Conservation (phyloP, 805 yeast genomes). For the Yarrowia alimentaria region DNA sequence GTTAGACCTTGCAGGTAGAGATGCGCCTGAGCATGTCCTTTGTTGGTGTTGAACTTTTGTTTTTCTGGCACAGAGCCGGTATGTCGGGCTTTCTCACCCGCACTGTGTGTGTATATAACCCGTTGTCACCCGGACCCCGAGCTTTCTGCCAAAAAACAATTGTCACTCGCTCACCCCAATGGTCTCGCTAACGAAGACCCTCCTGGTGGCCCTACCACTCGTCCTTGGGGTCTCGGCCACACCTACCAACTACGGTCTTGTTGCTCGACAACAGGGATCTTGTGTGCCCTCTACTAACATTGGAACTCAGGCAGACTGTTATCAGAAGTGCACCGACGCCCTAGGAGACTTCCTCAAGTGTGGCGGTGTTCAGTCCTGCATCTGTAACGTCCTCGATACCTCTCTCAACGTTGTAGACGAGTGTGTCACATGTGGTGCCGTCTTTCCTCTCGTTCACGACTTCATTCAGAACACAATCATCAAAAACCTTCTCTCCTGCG, state of each 20-base stretch:
- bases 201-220: conserved; percentile 18
- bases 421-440: conserved; percentile 24
- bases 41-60: too few relatives aligned
- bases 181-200: conserved; percentile 7
- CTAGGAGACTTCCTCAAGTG: not conserved
- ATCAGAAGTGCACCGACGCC: conserved; percentile 13
- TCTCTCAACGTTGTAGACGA: not conserved
- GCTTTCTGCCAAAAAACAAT: too few relatives aligned
- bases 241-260: conserved; percentile 7
- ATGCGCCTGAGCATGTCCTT: too few relatives aligned
- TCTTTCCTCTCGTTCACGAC: conserved; percentile 5
- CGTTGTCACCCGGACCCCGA: too few relatives aligned
- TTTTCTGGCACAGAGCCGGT: too few relatives aligned
- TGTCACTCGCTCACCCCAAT: conserved; percentile 10
- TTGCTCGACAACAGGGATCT: conserved; percentile 2
- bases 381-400: conserved; percentile 1
- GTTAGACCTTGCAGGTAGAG: too few relatives aligned
- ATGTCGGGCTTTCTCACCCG: too few relatives aligned
- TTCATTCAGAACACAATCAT: conserved; percentile 9
- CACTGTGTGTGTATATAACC: too few relatives aligned
- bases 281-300: conserved; percentile 1
- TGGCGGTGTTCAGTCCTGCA: conserved; percentile 2
- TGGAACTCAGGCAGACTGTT: conserved; percentile 17
- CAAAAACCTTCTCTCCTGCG: conserved; percentile 5
- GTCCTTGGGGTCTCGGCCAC: conserved; percentile 11